A percentile compares a stretch with the other conserved stretches of the same genome.
Conservation (phyloP, 108 stramenopile species). For the Mayamaea pseudoterrestris region DNA sequence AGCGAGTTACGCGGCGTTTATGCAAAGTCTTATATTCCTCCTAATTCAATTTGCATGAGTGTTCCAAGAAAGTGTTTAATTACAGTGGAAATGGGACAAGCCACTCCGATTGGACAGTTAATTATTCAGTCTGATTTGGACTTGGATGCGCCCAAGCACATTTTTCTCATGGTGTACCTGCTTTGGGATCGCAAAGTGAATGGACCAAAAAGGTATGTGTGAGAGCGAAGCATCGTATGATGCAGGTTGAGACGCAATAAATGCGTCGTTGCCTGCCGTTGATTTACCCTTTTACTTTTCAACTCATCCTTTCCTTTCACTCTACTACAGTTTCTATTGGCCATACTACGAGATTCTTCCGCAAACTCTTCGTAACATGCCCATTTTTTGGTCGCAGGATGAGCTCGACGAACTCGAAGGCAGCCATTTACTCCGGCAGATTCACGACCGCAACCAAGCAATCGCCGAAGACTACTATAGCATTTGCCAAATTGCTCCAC, state of each 20-base stretch:
- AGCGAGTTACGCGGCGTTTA: slow-evolving; percentile 96
- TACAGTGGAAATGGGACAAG: slow-evolving; percentile 99
- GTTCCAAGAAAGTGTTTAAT: slow-evolving; percentile 90
- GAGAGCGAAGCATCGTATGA: no score
- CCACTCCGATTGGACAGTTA: slow-evolving; percentile 75
- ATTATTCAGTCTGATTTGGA: slow-evolving; percentile 68
- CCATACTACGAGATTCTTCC: slow-evolving; percentile 98
- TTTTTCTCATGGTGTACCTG: slow-evolving; percentile 94
- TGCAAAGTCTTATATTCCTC: slow-evolving; percentile 63
- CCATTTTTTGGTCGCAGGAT: slow-evolving; percentile 90
- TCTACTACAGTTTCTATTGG: no score
- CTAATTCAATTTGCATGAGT: slow-evolving; percentile 74
- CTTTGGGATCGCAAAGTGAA: slow-evolving; percentile 82
- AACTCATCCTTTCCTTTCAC: no score
- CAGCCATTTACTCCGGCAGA: slow-evolving; percentile 76
- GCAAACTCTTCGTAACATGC: slow-evolving; percentile 84
- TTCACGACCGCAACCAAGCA: slow-evolving; percentile 65
- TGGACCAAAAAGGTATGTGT: no score
- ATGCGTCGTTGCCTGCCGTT: no score
- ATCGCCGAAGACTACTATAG: slow-evolving; percentile 88
- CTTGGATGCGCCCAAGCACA: slow-evolving; percentile 98
- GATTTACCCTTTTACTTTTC: no score
- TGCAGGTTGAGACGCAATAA: no score
- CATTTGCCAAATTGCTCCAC: slow-evolving; percentile 77
- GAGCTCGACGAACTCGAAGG: slow-evolving; percentile 81